These are phyloP conservation scores for Flaveria floridana DNA, from an alignment of 140 eudicot genomes.

Conservation along the genomic window DNA sequence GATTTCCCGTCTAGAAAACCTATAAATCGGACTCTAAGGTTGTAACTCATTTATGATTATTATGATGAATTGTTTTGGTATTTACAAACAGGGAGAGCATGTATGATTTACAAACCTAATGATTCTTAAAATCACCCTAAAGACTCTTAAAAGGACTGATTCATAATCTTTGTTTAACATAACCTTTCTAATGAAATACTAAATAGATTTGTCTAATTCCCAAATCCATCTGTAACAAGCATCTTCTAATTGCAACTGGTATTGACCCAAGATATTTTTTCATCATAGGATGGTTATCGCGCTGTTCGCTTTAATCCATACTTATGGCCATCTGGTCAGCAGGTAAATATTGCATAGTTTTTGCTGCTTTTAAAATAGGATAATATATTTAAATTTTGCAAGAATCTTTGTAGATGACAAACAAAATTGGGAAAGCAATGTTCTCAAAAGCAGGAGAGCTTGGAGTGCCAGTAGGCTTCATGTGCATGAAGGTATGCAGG, in stretches of 20 bases:
- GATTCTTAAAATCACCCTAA: background rate
- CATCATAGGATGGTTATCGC: conserved; percentile 70
- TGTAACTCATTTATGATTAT: background rate
- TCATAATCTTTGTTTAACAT: background rate
- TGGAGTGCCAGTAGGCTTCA: conserved; percentile 80
- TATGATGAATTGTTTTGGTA: background rate
- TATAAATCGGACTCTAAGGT: background rate
- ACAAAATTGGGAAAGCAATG: conserved; percentile 74
- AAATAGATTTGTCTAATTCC: background rate
- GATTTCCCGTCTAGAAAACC: background rate
- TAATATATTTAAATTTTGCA: background rate
- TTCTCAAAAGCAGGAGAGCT: conserved; percentile 86
- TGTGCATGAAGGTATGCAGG: conserved; percentile 79
- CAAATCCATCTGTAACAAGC: background rate
- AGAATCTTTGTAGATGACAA: conserved; percentile 66
- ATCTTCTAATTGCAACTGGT: conserved; percentile 4
- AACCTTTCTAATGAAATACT: background rate
- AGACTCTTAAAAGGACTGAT: background rate
- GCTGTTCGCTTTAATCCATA: conserved; percentile 95
- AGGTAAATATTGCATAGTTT: conserved; percentile 38
- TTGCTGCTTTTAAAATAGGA: background rate
- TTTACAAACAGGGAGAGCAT: background rate
- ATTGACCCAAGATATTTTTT: conserved; percentile 17
- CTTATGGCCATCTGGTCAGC: conserved; percentile 85
- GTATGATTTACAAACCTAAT: background rate